These are phyloP conservation scores for Termitomyces sp. DNA, from an alignment of 768 basidiomycete genomes.

Conservation along the genomic window DNA sequence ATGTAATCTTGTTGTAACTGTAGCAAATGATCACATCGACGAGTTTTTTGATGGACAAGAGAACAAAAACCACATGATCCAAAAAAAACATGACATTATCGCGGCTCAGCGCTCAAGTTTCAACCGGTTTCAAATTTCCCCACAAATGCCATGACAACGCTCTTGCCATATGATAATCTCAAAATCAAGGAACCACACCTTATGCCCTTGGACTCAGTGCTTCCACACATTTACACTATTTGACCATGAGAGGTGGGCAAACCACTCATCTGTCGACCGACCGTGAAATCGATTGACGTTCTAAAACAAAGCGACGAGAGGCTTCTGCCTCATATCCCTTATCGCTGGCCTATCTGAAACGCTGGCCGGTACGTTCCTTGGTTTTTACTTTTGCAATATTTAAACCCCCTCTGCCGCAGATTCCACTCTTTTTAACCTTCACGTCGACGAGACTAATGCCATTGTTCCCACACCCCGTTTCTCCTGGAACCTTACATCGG, in stretches of 20 bases:
- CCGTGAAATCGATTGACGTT: neutral
- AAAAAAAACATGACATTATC: neutral
- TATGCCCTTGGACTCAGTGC: slow-evolving; percentile 1
- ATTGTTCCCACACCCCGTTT: slow-evolving; percentile 6
- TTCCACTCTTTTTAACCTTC: slow-evolving; percentile 13
- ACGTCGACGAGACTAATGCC: slow-evolving; percentile 3
- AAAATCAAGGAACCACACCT: neutral
- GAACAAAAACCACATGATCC: neutral
- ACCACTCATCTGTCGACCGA: too few relatives aligned
- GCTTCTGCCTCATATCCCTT: slow-evolving; percentile 9
- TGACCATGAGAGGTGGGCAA: slow-evolving; percentile 8
- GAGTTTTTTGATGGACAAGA: neutral
- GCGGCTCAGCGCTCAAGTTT: neutral
- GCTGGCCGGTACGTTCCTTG: slow-evolving; percentile 8
- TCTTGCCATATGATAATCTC: neutral
- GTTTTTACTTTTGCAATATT: neutral
- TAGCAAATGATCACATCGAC: neutral
- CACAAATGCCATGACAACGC: slow-evolving; percentile 9
- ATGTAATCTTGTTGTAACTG: neutral
- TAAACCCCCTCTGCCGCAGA: neutral
- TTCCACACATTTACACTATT: neutral
- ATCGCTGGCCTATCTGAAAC: slow-evolving; percentile 7
- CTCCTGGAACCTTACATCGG: neutral
- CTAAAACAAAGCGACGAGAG: slow-evolving; percentile 2
- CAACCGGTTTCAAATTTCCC: neutral